Percentiles rank a stretch among this genome's conserved stretches.
Conservation (phyloP, 1,284 basidiomycete species). For the Fomes fomentarius region DNA sequence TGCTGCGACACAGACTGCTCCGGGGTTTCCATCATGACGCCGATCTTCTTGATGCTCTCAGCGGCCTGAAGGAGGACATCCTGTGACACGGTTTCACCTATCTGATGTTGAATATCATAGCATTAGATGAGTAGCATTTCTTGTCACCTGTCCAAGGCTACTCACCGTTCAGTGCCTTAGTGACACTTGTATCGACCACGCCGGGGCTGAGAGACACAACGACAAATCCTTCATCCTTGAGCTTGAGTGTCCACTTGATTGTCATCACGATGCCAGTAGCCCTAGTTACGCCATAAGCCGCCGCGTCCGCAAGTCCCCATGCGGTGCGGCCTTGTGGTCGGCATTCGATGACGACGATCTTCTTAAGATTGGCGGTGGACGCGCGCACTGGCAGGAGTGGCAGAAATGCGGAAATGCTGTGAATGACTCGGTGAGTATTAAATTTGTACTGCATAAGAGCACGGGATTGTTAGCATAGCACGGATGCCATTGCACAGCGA, state of each 20-base stretch:
- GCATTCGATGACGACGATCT: constrained; percentile 41
- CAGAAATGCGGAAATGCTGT: constrained; percentile 39
- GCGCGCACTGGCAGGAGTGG: constrained; percentile 44
- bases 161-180: constrained; percentile 1
- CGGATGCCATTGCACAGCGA: no score
- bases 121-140: no score
- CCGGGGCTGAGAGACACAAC: constrained; percentile 42
- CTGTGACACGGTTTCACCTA: no score
- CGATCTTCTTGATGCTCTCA: not conserved
- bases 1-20: constrained; percentile 34
- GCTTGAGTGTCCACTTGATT: constrained; percentile 41
- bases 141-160: no score
- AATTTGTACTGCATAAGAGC: constrained; percentile 31
- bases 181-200: constrained; percentile 34
- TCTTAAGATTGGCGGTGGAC: constrained; percentile 35
- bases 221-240: constrained; percentile 39
- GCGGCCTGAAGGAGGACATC: no score
- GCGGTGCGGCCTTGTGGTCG: constrained; percentile 32
- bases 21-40: constrained; percentile 28
- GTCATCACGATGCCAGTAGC: constrained; percentile 42
- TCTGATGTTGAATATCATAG: no score
- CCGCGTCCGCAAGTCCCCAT: constrained; percentile 8
- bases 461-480: not conserved
- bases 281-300: constrained; percentile 41
- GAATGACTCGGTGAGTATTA: constrained; percentile 42